Conservation (phyloP, 768 basidiomycete species). For the Lactifluus hygrophoroides region DNA sequence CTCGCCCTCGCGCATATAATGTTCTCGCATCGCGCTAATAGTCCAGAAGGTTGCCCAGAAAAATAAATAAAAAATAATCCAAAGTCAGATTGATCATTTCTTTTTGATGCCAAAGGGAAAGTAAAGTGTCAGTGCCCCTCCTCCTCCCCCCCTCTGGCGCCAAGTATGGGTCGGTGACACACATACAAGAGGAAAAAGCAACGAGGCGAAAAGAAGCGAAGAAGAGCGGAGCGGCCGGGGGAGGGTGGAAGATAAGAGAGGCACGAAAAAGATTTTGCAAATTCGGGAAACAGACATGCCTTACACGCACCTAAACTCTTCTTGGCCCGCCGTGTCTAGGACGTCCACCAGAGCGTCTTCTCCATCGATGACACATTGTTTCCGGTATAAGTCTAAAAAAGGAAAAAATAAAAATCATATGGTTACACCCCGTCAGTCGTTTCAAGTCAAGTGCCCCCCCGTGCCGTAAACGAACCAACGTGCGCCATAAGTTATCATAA, state of each 20-base stretch:
- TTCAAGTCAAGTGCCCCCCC: too few relatives aligned
- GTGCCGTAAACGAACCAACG: conserved; percentile 17
- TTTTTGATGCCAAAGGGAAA: too few relatives aligned
- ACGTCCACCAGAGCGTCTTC: conserved; percentile 96
- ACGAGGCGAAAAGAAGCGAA: too few relatives aligned
- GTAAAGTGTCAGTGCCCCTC: too few relatives aligned
- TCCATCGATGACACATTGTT: conserved; percentile 93
- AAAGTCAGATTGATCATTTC: too few relatives aligned
- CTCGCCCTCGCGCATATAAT: conserved; percentile 97
- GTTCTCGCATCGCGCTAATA: conserved; percentile 97
- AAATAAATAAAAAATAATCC: too few relatives aligned
- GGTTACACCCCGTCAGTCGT: too few relatives aligned
- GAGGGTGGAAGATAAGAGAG: neutral
- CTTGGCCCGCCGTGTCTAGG: conserved; percentile 94
- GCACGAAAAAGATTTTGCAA: neutral
- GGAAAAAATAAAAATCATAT: too few relatives aligned
- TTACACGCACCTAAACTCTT: conserved; percentile 94
- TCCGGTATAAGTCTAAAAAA: conserved; percentile 92
- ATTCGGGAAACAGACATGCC: neutral
- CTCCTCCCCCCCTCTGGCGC: too few relatives aligned
- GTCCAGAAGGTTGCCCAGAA: too few relatives aligned
- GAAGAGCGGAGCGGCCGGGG: neutral
- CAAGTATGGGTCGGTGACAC: too few relatives aligned
- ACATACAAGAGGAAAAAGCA: neutral
- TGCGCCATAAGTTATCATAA: neutral